Evolutionary conservation across 176 grass and related monocot species (phyloP), one percentile per base, ranked within the genome.

Genomic region (Urochloa ruziziensis): DNA sequence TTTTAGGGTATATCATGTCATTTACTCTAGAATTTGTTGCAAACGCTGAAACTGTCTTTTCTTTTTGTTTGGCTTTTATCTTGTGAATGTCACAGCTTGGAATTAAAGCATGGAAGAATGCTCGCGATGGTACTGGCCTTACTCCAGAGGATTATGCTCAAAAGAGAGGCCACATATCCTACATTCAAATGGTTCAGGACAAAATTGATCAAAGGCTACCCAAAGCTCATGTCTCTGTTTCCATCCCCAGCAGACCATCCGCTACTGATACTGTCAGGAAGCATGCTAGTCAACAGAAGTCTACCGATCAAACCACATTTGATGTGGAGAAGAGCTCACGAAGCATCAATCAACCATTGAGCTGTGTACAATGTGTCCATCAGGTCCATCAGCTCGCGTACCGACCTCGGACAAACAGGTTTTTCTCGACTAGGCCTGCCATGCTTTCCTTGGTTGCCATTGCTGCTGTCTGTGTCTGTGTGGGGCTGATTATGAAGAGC

Each of bases 381-480:
- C 84, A 79, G 44, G 74, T 65, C 47, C 79, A 83, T 32, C 83
- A 79, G 36, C 32, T 86, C 46, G 43, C 60, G 10, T 86, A 75
- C 65, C 73, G 5, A 21, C 84, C 34, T 23, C 48, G 33, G 32
- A 67, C 63, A 21, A 83, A 62, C n/a, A 89, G 80, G 44, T 90
- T 94, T 43, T 65, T 98, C 82, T 73, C 90, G 9, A 83, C 72
- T 79, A 93, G 89, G 82, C 82, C 91, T 30, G 78, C 48, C 4
- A 77, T 98, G 78, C 84, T 98, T 78, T 88, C 84, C 60, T 59
- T 95, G 84, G 64, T 95, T 13, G 80, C 86, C 62, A 90, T 98
- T 74, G 91, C 96, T 1, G 85, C 93, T 43, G 96, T 98, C 11
- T 98, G 93, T 72, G 93, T 98, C 29, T 98, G 96, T 51, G 82